Conservation (phyloP, 768 basidiomycete genomes). For the Collybiopsis confluens region DNA sequence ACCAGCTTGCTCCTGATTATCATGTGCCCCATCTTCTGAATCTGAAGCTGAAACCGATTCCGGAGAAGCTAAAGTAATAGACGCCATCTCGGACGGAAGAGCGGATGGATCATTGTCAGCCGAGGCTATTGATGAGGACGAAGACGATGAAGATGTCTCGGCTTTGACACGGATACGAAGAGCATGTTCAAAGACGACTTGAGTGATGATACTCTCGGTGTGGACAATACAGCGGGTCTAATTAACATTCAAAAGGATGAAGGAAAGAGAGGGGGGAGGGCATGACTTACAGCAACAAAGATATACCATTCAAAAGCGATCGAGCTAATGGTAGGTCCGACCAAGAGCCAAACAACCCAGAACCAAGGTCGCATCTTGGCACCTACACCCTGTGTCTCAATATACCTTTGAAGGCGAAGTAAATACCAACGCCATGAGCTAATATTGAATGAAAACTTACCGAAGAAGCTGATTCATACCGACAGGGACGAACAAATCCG, state of each 20-base stretch:
- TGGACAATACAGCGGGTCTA: conserved; percentile 18
- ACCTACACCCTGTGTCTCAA: conserved; percentile 46
- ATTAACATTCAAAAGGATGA: background rate
- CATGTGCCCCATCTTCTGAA: background rate
- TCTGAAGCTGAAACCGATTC: background rate
- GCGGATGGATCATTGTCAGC: too few species aligned
- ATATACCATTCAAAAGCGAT: conserved; percentile 52
- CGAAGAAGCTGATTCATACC: conserved; percentile 8
- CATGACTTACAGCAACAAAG: conserved; percentile 32
- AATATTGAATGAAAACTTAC: conserved; percentile 2
- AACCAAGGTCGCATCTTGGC: conserved; percentile 60
- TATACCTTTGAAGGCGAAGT: conserved; percentile 36
- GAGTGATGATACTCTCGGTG: conserved; percentile 19
- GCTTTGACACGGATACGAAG: conserved; percentile 52
- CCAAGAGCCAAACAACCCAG: conserved; percentile 52
- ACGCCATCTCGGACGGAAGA: background rate
- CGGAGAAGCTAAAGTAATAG: background rate
- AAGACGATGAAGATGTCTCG: too few species aligned
- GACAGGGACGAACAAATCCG: background rate
- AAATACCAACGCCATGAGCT: background rate
- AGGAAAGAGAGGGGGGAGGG: background rate
- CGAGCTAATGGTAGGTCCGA: conserved; percentile 39
- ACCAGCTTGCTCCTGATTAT: background rate
- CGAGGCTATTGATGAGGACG: too few species aligned
- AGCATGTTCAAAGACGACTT: conserved; percentile 22